phyloP scores from a whole-genome alignment of 805 yeast genomes.

The Teunomyces cretensis region DNA sequence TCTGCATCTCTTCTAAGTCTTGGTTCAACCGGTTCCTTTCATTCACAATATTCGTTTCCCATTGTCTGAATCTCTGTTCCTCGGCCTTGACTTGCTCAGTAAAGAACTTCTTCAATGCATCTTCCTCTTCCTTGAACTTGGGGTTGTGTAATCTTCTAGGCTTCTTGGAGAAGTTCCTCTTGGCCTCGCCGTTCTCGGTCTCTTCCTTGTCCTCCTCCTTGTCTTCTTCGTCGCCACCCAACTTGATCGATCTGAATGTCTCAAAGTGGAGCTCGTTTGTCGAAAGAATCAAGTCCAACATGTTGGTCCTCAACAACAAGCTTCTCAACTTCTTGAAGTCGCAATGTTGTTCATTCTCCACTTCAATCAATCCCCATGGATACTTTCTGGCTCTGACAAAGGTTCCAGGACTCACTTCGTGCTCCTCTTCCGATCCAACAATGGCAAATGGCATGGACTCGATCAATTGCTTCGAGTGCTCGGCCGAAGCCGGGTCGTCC shows the following conservation, averaged over 20 bases:
- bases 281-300: conserved; percentile 76
- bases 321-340: conserved; percentile 82
- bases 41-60: conserved; percentile 95
- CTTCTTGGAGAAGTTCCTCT: conserved; percentile 36
- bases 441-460: conserved; percentile 87
- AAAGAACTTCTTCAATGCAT: conserved; percentile 86
- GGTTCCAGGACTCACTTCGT: conserved; percentile 61
- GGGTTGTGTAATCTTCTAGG: conserved; percentile 73
- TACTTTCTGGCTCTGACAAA: conserved; percentile 77
- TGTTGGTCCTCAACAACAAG: conserved; percentile 74
- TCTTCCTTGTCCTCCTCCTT: conserved; percentile 29
- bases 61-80: conserved; percentile 95
- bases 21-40: conserved; percentile 92
- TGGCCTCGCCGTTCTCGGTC: conserved; percentile 29
- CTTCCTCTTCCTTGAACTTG: conserved; percentile 94
- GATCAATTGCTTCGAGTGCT: conserved; percentile 75
- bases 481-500: conserved; percentile 73
- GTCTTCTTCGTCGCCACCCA: conserved; percentile 44
- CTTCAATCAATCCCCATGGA: conserved; percentile 90
- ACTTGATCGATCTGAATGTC: conserved; percentile 69
- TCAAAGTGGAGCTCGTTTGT: conserved; percentile 84
- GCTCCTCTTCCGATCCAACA: conserved; percentile 72
- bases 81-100: conserved; percentile 95
- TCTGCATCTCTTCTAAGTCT: conserved; percentile 88
- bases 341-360: conserved; percentile 81